phyloP scores from a whole-genome alignment of 441 rosid genomes.

The Kokia cookei region DNA sequence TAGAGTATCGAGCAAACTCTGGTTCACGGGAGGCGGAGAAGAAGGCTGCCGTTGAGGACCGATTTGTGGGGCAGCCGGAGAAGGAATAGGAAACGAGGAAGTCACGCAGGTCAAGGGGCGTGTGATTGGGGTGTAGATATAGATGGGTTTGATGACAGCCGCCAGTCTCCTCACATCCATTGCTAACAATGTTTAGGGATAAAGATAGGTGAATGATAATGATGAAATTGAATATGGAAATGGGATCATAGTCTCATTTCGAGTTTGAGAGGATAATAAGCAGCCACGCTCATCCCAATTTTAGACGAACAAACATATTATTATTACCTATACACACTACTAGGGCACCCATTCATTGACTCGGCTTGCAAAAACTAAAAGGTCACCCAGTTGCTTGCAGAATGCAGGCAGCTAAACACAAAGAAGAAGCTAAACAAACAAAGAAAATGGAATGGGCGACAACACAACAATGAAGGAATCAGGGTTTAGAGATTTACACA shows the following conservation, averaged over 20 bases:
- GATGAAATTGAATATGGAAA: not conserved
- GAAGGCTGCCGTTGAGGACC: constrained; percentile 7
- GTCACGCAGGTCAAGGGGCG: constrained; percentile 38
- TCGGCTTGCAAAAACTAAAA: not conserved
- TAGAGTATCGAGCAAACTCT: constrained; percentile 29
- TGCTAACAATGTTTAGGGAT: not conserved
- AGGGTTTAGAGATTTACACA: not conserved
- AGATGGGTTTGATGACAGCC: constrained; percentile 15
- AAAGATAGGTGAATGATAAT: not conserved
- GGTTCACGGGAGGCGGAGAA: constrained; percentile 16
- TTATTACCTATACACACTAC: not conserved
- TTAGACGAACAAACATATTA: not conserved
- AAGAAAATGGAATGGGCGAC: not conserved
- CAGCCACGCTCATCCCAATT: constrained; percentile 27
- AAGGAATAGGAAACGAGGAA: not conserved
- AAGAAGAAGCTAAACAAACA: not conserved
- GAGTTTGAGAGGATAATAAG: constrained; percentile 14
- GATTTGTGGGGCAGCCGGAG: not conserved
- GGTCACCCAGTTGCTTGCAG: not conserved
- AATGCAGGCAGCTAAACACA: not conserved
- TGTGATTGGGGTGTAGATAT: constrained; percentile 18
- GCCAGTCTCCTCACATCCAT: constrained; percentile 60
- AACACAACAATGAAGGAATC: not conserved
- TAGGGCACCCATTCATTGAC: not conserved
- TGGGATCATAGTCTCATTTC: constrained; percentile 12